A percentile compares a stretch with the other conserved stretches of the same genome.
phyloP scores from a whole-genome alignment of 1,139 yeast species.

The Arxiozyma bovina region DNA sequence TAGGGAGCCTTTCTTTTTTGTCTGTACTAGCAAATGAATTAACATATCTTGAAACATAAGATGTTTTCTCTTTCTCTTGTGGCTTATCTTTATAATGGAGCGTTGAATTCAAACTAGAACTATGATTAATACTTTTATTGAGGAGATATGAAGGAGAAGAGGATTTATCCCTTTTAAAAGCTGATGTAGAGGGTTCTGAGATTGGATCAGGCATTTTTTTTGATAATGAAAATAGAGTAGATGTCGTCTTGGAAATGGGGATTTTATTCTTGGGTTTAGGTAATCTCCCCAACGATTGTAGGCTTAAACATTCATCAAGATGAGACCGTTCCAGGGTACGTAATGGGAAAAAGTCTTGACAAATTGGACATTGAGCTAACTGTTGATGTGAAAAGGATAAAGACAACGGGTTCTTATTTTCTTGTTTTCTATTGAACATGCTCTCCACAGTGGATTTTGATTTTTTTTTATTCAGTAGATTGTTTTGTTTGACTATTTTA shows the following conservation, averaged over 20 bases:
- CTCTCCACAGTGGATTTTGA: conserved; percentile 12
- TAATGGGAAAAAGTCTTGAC: conserved; percentile 49
- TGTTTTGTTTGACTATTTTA: neutral
- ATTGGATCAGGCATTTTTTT: neutral
- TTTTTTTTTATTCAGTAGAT: conserved; percentile 4
- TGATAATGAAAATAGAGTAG: neutral
- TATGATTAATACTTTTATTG: neutral
- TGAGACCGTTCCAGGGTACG: conserved; percentile 54
- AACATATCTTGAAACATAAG: conserved; percentile 21
- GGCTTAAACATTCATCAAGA: conserved; percentile 56
- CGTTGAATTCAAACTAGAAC: neutral
- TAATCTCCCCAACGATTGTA: conserved; percentile 15
- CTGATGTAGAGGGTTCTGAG: conserved; percentile 3
- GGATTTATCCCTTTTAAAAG: neutral
- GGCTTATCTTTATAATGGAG: neutral
- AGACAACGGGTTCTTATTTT: neutral
- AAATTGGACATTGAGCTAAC: conserved; percentile 61
- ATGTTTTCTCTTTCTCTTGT: conserved; percentile 4
- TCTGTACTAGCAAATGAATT: conserved; percentile 17
- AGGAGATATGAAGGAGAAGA: neutral
- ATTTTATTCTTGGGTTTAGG: conserved; percentile 4
- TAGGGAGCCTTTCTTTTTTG: conserved; percentile 37
- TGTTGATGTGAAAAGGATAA: conserved; percentile 6
- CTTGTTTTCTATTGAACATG: conserved; percentile 7
- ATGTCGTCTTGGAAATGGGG: conserved; percentile 1